Conservation (phyloP, 768 basidiomycete species). For the Termitomyces sp. region DNA sequence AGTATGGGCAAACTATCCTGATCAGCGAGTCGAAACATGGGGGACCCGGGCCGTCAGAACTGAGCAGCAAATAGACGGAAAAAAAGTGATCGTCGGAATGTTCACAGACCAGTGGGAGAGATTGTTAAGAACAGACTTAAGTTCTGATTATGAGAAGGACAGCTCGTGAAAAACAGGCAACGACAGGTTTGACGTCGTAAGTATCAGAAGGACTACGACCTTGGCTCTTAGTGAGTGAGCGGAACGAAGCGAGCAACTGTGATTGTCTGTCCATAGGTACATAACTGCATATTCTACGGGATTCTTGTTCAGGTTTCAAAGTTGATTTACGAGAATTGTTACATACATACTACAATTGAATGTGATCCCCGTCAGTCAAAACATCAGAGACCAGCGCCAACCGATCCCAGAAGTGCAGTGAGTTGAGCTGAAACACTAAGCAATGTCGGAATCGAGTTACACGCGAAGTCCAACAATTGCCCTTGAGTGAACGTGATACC, state of each 20-base stretch:
- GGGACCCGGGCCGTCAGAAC: too few species aligned
- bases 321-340: neutral
- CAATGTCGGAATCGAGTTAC: conserved; percentile 10
- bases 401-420: conserved; percentile 4
- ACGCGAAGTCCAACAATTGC: conserved; percentile 17
- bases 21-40: too few species aligned
- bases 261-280: neutral
- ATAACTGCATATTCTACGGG: neutral
- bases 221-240: neutral
- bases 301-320: neutral
- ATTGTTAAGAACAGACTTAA: too few species aligned
- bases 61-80: too few species aligned
- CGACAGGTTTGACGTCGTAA: neutral
- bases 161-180: neutral
- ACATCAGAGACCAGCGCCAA: neutral
- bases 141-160: too few species aligned
- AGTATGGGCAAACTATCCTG: too few species aligned
- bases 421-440: conserved; percentile 6
- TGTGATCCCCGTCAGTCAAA: neutral
- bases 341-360: neutral
- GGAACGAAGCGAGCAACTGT: neutral
- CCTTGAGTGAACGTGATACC: conserved; percentile 17
- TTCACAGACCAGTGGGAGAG: too few species aligned
- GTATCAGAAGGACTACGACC: neutral
- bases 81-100: too few species aligned